Evolutionary conservation across 768 basidiomycete genomes (phyloP).

Genomic region (Leccinum obscurum): DNA sequence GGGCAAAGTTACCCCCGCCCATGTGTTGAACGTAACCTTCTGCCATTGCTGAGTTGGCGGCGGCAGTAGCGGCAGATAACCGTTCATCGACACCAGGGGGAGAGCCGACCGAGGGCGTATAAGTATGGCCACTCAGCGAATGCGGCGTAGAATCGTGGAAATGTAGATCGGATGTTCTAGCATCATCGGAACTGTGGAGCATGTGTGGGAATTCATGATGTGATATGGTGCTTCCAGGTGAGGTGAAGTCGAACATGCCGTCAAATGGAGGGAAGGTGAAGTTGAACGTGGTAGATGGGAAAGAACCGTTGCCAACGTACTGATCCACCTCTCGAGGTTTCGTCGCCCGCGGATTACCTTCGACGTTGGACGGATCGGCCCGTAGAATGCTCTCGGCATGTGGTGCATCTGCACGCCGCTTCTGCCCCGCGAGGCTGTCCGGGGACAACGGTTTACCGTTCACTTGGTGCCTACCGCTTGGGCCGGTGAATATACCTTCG

Average conservation of each 20-base stretch:
- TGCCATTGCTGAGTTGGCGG: constrained; percentile 67
- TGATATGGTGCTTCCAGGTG: constrained; percentile 33
- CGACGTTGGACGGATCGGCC: constrained; percentile 67
- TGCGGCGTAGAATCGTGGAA: constrained; percentile 34
- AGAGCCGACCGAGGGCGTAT: constrained; percentile 38
- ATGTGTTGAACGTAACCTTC: constrained; percentile 68
- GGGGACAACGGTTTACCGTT: constrained; percentile 72
- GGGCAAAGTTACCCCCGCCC: constrained; percentile 48
- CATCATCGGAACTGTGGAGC: constrained; percentile 29
- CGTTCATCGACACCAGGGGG: constrained; percentile 43
- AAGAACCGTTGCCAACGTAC: constrained; percentile 46
- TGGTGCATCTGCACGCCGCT: constrained; percentile 80
- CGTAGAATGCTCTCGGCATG: constrained; percentile 79
- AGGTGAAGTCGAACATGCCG: constrained; percentile 54
- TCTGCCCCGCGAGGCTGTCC: constrained; percentile 66
- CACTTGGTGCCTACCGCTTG: constrained; percentile 75
- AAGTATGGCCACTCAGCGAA: constrained; percentile 32
- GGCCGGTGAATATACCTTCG: constrained; percentile 56
- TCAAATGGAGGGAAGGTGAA: constrained; percentile 73
- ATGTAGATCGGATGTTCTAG: constrained; percentile 31
- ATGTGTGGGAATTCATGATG: constrained; percentile 39
- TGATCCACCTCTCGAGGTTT: constrained; percentile 40
- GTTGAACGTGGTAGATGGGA: constrained; percentile 70
- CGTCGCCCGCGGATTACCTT: constrained; percentile 34
- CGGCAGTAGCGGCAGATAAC: constrained; percentile 62